Evolutionary conservation across 257 asterid genomes (phyloP).

Genomic region (Plantago elongata): DNA sequence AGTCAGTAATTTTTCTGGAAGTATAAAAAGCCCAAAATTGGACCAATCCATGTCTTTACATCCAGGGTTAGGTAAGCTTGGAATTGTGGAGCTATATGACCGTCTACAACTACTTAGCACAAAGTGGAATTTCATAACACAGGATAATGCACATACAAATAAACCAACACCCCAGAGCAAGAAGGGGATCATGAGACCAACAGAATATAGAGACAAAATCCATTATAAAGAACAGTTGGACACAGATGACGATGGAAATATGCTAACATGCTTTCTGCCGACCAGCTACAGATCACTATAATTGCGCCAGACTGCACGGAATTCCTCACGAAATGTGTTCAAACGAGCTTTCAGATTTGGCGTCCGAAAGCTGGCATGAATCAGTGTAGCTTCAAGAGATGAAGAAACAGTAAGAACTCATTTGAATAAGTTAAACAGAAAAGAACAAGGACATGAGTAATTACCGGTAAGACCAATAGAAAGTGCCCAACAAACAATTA

Average conservation of each 20-base stretch:
- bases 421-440: slow-evolving; percentile 11
- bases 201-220: not conserved
- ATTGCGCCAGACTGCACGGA: slow-evolving; percentile 96
- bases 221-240: not conserved
- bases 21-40: not conserved
- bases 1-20: not conserved
- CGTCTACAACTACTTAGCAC: slow-evolving; percentile 4
- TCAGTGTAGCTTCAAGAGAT: slow-evolving; percentile 55
- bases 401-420: slow-evolving; percentile 15
- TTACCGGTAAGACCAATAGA: slow-evolving; percentile 78
- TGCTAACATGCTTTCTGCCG: slow-evolving; percentile 26
- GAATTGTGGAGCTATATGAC: slow-evolving; percentile 8
- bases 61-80: not conserved
- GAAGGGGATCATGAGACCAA: not conserved
- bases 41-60: not conserved
- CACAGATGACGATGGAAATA: slow-evolving; percentile 12
- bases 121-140: slow-evolving; percentile 13
- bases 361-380: slow-evolving; percentile 94
- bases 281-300: slow-evolving; percentile 75
- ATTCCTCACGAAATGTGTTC: slow-evolving; percentile 95
- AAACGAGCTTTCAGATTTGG: slow-evolving; percentile 94
- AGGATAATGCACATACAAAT: slow-evolving; percentile 5
- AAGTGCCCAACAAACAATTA: slow-evolving; percentile 59
- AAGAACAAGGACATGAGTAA: slow-evolving; percentile 16
- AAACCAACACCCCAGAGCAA: slow-evolving; percentile 4